Base-by-base conservation (phyloP, 164 flowering plant genomes). In the Stephania cephalantha region DNA sequence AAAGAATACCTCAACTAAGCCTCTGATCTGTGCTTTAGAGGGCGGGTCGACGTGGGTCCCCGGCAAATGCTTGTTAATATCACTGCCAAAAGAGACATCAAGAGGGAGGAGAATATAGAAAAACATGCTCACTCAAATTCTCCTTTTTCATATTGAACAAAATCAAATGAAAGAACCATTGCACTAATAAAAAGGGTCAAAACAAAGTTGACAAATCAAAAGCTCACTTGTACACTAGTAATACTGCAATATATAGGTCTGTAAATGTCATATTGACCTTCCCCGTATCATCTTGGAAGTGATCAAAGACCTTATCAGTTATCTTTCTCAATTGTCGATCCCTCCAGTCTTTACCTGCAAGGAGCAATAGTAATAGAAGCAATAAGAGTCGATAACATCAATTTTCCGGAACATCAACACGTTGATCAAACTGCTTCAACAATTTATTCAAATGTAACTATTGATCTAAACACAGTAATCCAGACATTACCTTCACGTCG, bases 1-100 rank as follows among this genome's bases (percentile, higher is more conserved):
- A 66, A 18, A 22, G 42, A 45, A 31, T 84, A 92, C 98, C 97
- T 86, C 78, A 83, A 94, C 85, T 83, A 89, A 58, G 12, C 77
- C 71, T 82, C 78, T 87, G 76, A 92, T 82, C 78, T 85, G 77
- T 25, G 84, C 89, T 81, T 88, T 91, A 13, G 95, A 74, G 10
- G 98, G 97, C 12, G 98, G 98, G 79, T 94, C 97, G 84, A 89
- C 84, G 83, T 94, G 98, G 18, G 95, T 95, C 22, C 98, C 97
- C 69, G 97, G 97, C 76, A 94, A 81, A 73, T 79, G 87, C 89
- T 94, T 94, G 77, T 94, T 94, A 25, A 94, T 83, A 75, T 90
- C 98, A 86, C 98, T 94, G 70, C 46, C 79, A 70, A 71, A 75
- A 48, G 15, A 63, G 67, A 55, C 12, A 13, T n/a, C 4, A 61